Conservation (phyloP, 2,329 filamentous ascomycete genomes). For the Stachybotrys chlorohalonatus region DNA sequence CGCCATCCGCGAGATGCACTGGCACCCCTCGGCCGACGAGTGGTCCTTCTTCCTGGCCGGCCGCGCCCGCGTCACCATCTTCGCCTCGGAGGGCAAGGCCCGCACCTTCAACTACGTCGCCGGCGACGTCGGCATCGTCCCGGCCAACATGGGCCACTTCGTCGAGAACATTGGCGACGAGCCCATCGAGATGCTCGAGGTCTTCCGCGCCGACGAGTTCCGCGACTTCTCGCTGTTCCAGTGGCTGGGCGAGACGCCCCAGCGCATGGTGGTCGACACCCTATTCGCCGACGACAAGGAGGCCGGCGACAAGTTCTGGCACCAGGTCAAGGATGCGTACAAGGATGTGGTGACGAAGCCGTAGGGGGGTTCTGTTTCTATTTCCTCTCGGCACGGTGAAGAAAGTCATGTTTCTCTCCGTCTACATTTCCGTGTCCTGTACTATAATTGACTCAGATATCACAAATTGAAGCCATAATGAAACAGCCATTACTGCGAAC, state of each 20-base stretch:
- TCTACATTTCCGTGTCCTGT: too few relatives aligned
- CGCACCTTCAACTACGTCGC: constrained; percentile 68
- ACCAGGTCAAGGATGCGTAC: constrained; percentile 50
- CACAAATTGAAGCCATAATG: too few relatives aligned
- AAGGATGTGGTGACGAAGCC: constrained; percentile 44
- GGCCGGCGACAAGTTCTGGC: constrained; percentile 52
- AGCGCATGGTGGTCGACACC: constrained; percentile 56
- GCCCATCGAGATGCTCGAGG: constrained; percentile 65
- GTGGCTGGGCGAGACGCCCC: constrained; percentile 66
- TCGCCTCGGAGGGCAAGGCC: constrained; percentile 58
- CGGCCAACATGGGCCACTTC: constrained; percentile 70
- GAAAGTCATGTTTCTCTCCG: too few relatives aligned
- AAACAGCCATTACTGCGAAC: too few relatives aligned
- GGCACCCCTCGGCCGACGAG: constrained; percentile 72
- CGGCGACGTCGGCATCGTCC: constrained; percentile 71
- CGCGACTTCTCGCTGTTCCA: constrained; percentile 66
- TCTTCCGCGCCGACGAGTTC: constrained; percentile 64
- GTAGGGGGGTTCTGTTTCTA: not conserved
- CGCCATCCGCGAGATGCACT: constrained; percentile 71
- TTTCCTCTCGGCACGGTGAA: too few relatives aligned
- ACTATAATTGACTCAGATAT: too few relatives aligned
- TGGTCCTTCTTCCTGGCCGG: constrained; percentile 74
- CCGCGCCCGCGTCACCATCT: constrained; percentile 64
- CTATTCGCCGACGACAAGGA: constrained; percentile 54
- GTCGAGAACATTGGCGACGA: constrained; percentile 76